Evolutionary conservation across 306 rosid genomes (phyloP), one percentile per base, ranked within the genome.

Genomic region (Oxytropis ochrocephala): DNA sequence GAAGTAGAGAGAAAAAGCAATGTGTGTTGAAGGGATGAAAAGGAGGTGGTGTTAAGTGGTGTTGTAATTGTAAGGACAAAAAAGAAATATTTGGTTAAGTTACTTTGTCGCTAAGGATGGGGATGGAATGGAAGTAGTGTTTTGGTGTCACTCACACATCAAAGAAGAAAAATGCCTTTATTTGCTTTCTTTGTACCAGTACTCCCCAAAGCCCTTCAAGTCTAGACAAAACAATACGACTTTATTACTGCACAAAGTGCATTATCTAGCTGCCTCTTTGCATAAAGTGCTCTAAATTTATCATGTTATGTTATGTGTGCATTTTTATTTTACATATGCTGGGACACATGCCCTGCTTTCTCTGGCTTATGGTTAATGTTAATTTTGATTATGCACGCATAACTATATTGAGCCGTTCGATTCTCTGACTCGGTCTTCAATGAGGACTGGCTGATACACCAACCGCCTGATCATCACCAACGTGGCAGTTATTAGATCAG

Each of bases 41-140:
- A 21, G n/a, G n/a, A n/a, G n/a, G n/a, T n/a, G n/a, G n/a, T n/a
- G n/a, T n/a, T n/a, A n/a, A n/a, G n/a, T n/a, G n/a, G n/a, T 53
- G 42, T 69, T 64, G 84, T 62, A 36, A 67, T 53, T 82, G 46
- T n/a, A 51, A 41, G 2, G 8, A 80, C 58, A 51, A 13, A 4
- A 30, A 14, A 55, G 29, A 83, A 81, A 80, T 56, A 80, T 77
- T 21, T 21, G 2, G 27, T 21, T 1, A 2, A 21, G 68, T 84
- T 86, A 38, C 97, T 88, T 91, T 86, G 89, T 72, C 75, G 81
- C 64, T 55, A 86, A 88, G 95, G 77, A 81, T 76, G 63, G 56
- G 63, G 61, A 11, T 49, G 72, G 50, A 67, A 35, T 35, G 39
- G 39, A 35, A 2, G 35, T 2, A 43, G 62, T 33, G 64, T 53